Base-by-base conservation (phyloP, 371 early-diverging fungal genomes). In the Rhizopus sp. region DNA sequence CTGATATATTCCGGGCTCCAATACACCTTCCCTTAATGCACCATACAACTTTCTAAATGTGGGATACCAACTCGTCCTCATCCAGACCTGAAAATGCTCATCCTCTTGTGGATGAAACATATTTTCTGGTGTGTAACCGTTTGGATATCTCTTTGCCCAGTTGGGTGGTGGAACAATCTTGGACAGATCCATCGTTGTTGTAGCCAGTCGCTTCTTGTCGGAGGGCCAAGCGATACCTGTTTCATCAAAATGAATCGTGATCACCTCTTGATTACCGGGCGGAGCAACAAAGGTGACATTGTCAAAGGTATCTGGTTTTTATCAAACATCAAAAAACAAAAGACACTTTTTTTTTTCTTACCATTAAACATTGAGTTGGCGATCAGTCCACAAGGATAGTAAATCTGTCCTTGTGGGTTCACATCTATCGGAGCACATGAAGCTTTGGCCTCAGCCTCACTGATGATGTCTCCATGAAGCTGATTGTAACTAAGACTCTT, bases 321-420 rank as follows among this genome's bases (percentile, higher is more conserved):
- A 23, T 23, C 23, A 23, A 23, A 32, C 8, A 39, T 34, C 33
- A 38, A 39, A 7, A 38, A 51, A 23, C 42, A 7, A 59, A 9
- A 13, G 7, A 49, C 30, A 13, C 10, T 49, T 10, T 59, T 47
- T n/a, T n/a, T 46, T 6, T 33, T 23, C 45, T 55, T 73, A 87
- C 92, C 98, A 62, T 93, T 91, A 65, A 96, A 96, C 69, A 91
- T 80, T 0, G 94, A 93, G 67, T 96, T 93, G 8, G 96, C 93
- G 64, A 98, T 91, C 50, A 95, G 76, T 0, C 98, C 98, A 63
- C 95, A 96, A 16, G 98, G 97, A 70, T 95, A 98, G 59, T 87
- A 87, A 16, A 82, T 73, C 52, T 72, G 68, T 23, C 62, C 70
- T 29, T 50, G 64, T 6, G 70, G 57, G n/a, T 65, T 55, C 1